Percentiles rank a stretch among this genome's conserved stretches.
These are phyloP conservation scores for Trametes meyenii DNA, from an alignment of 768 basidiomycete species.

Conservation along the genomic window DNA sequence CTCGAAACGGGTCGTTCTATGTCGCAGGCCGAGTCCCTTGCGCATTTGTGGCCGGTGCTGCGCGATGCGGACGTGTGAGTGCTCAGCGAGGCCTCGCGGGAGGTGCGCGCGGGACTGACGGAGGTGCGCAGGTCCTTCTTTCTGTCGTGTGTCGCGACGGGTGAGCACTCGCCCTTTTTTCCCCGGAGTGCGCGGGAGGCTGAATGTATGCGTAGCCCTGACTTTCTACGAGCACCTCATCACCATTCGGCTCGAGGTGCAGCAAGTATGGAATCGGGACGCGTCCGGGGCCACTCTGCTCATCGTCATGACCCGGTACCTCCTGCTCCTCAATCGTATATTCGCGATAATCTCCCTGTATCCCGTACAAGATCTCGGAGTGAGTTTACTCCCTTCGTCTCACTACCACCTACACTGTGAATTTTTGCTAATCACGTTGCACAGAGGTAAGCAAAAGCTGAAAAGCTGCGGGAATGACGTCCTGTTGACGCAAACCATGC, in stretches of 20 bases:
- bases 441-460: background rate
- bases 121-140: slow-evolving; percentile 14
- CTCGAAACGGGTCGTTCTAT: background rate
- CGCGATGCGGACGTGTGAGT: slow-evolving; percentile 15
- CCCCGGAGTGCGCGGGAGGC: background rate
- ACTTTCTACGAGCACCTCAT: slow-evolving; percentile 22
- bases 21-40: slow-evolving; percentile 1
- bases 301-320: slow-evolving; percentile 22
- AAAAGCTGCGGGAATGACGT: background rate
- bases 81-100: background rate
- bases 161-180: background rate
- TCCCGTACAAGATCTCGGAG: background rate
- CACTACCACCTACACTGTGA: background rate
- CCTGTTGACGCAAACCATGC: background rate
- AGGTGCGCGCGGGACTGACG: background rate
- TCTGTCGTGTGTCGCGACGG: slow-evolving; percentile 16
- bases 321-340: slow-evolving; percentile 19
- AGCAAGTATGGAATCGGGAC: slow-evolving; percentile 21
- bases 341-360: slow-evolving; percentile 13
- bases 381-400: background rate
- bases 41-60: slow-evolving; percentile 8
- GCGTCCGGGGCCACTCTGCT: slow-evolving; percentile 13
- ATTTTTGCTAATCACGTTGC: background rate
- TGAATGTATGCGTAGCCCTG: background rate
- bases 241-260: slow-evolving; percentile 19